These are phyloP conservation scores for Coriolopsis trogii DNA, from an alignment of 1,284 basidiomycete genomes.

Conservation along the genomic window DNA sequence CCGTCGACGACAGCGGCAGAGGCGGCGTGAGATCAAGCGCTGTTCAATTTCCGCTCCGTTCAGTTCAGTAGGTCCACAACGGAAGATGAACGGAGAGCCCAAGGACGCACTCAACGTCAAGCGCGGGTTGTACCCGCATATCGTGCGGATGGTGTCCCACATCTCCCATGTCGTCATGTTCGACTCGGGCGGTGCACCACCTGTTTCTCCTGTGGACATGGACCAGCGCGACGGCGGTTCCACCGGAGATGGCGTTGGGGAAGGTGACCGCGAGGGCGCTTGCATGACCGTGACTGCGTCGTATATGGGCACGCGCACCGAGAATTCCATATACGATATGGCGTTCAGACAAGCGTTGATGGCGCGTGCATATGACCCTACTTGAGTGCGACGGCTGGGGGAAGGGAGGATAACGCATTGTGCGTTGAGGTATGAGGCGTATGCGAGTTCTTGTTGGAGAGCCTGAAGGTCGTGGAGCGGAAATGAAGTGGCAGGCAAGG, in stretches of 20 bases:
- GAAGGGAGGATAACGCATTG: constrained; percentile 88
- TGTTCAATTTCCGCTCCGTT: constrained; percentile 32
- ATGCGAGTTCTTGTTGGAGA: constrained; percentile 90
- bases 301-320: constrained; percentile 85
- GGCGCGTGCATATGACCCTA: constrained; percentile 92
- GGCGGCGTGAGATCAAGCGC: constrained; percentile 91
- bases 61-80: too few relatives aligned
- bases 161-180: constrained; percentile 94
- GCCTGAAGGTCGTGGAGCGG: constrained; percentile 56
- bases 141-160: constrained; percentile 92
- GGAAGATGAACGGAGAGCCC: too few relatives aligned
- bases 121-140: constrained; percentile 87
- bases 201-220: constrained; percentile 8
- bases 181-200: constrained; percentile 44
- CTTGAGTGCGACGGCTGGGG: constrained; percentile 81
- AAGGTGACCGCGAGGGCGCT: constrained; percentile 26
- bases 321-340: constrained; percentile 74
- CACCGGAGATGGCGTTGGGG: constrained; percentile 31
- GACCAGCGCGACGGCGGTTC: constrained; percentile 9
- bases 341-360: constrained; percentile 79
- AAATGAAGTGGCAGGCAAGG: not conserved
- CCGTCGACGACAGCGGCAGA: constrained; percentile 74
- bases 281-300: constrained; percentile 63
- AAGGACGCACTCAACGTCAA: constrained; percentile 82
- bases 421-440: constrained; percentile 91